Evolutionary conservation across 352 stramenopile species (phyloP), one percentile per base, ranked within the genome.

Genomic region (Pythium guiyangense): DNA sequence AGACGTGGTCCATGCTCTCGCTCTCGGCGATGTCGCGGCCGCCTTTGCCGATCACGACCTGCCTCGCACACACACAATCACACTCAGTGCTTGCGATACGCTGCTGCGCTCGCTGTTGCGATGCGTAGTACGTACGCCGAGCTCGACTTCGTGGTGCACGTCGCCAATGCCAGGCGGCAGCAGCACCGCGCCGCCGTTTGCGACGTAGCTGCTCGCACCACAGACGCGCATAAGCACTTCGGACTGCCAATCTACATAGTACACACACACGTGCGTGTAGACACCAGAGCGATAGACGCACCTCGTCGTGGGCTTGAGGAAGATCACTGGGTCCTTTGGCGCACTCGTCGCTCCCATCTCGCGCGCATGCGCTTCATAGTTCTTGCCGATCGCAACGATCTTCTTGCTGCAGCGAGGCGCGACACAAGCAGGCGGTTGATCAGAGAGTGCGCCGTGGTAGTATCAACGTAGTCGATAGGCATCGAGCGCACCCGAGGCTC

Each of bases 131-230:
- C 73, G 27, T 62, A 89, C 77, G 26, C 80, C 84, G 18, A 94
- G 74, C 48, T 94, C 84, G 35, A 94, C 82, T 73, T 94, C 84
- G 66, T 94, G 80, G 45, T 94, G 84, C 48, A 94, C 80, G 27
- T 81, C 73, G 8, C 81, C 82, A 31, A 90, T 87, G 18, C 73
- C 79, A 15, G 80, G 73, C 35, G 82, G 81, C 4, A 91, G 64
- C 54, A 87, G 52, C 48, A 94, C 80, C 17, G 57, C 77, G 25
- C 71, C 70, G 47, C 76, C 78, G 54, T 87, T 77, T 20, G 60
- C 49, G 31, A 90, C 69, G 59, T 89, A 91, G 66, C 74, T 88
- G 45, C 12, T 47, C 22, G 20, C n/a, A 34, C 0, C 39, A 20
- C 27, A 50, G 14, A 48, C 43, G 27, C 14, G 18, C 26, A 27